phyloP scores from a whole-genome alignment of 176 grass and related monocot genomes.

The Tillandsia fasciculata region DNA sequence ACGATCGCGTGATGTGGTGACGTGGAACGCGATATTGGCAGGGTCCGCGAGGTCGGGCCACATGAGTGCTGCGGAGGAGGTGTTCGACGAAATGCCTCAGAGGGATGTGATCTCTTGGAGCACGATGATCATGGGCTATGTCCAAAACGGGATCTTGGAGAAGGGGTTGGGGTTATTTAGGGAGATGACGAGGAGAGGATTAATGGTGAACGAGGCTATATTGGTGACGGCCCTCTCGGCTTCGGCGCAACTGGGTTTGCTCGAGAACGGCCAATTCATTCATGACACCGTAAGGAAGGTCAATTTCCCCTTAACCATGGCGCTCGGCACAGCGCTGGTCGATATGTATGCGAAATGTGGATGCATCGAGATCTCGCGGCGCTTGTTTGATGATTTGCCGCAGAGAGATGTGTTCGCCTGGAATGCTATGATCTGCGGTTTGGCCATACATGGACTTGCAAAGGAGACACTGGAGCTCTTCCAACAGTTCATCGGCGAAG shows the following conservation, averaged over 20 bases:
- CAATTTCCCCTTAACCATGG: constrained; percentile 14
- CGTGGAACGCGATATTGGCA: constrained; percentile 46
- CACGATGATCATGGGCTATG: constrained; percentile 45
- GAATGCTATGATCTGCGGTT: constrained; percentile 60
- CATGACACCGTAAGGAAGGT: constrained; percentile 20
- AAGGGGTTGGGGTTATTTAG: constrained; percentile 33
- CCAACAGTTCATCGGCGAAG: constrained; percentile 33
- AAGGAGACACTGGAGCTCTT: constrained; percentile 41
- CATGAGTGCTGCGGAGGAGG: constrained; percentile 7
- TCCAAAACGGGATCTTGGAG: constrained; percentile 44
- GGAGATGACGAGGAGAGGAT: constrained; percentile 26
- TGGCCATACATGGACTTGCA: constrained; percentile 50
- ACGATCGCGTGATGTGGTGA: constrained; percentile 32
- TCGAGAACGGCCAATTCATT: constrained; percentile 49
- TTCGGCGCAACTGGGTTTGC: constrained; percentile 39
- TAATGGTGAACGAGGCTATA: constrained; percentile 34
- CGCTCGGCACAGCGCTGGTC: constrained; percentile 34
- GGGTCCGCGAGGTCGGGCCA: constrained; percentile 34
- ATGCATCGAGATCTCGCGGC: constrained; percentile 21
- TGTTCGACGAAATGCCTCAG: constrained; percentile 45
- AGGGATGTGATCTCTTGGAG: constrained; percentile 61
- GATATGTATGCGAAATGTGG: constrained; percentile 82
- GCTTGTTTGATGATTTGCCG: constrained; percentile 38
- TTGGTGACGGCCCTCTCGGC: constrained; percentile 39
- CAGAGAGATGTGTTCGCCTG: constrained; percentile 49